Conservation (phyloP, 108 stramenopile species). For the Fragilariopsis cylindrus region DNA sequence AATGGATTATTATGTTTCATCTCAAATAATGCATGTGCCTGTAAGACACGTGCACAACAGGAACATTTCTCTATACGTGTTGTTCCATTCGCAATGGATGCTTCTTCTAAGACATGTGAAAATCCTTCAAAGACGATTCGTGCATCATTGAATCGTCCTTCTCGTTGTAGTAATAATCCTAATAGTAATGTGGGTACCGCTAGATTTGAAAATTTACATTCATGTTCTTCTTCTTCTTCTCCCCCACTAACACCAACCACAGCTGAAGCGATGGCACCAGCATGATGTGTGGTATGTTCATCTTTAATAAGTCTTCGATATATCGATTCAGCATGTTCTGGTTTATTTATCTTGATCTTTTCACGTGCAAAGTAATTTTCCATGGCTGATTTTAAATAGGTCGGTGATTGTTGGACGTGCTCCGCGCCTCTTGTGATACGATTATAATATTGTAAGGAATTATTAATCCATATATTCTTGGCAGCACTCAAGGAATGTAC, state of each 20-base stretch:
- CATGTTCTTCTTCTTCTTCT: conserved; percentile 24
- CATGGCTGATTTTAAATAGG: conserved; percentile 44
- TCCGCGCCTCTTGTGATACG: conserved; percentile 11
- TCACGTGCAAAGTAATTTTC: conserved; percentile 73
- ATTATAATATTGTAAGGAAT: conserved; percentile 12
- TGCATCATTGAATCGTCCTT: conserved; percentile 50
- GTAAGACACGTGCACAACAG: conserved; percentile 71
- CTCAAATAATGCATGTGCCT: conserved; percentile 80
- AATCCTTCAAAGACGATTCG: conserved; percentile 60
- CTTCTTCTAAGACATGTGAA: not conserved
- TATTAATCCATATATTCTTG: conserved; percentile 8
- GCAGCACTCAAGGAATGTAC: not conserved
- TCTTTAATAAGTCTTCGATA: conserved; percentile 62
- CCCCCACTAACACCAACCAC: not conserved
- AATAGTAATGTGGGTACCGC: conserved; percentile 73
- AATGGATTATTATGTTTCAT: conserved; percentile 69
- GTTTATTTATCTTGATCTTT: conserved; percentile 62
- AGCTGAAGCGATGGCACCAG: not conserved
- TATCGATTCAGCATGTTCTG: conserved; percentile 57
- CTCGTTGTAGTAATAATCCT: conserved; percentile 66
- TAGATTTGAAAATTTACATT: conserved; percentile 65
- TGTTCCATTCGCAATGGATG: not conserved
- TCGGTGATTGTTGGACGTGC: conserved; percentile 1
- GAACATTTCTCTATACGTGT: conserved; percentile 32
- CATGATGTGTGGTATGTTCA: conserved; percentile 25